phyloP scores from a whole-genome alignment of 2,329 filamentous ascomycete species.

The Fusarium tuaranense region DNA sequence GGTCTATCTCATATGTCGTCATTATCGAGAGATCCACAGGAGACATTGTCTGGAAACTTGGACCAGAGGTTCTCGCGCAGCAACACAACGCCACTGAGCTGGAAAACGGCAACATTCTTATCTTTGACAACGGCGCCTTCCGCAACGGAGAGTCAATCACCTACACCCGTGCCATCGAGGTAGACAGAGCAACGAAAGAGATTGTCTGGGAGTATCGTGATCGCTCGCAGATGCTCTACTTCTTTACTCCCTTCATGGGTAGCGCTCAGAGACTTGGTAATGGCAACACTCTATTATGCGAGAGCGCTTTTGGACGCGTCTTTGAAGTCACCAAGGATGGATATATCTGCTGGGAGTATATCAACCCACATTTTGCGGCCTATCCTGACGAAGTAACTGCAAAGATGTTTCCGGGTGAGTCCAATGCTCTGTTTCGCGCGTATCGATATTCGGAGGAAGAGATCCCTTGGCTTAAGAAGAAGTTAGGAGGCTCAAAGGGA shows the following conservation, averaged over 20 bases:
- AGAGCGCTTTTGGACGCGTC: conserved; percentile 43
- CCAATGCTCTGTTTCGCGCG: conserved; percentile 44
- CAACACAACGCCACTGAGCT: conserved; percentile 48
- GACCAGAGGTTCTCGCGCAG: conserved; percentile 40
- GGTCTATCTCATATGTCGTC: conserved; percentile 45
- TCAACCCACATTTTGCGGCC: conserved; percentile 44
- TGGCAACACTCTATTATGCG: conserved; percentile 45
- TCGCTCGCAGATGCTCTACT: conserved; percentile 44
- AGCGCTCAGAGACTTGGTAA: conserved; percentile 45
- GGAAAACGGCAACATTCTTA: conserved; percentile 47
- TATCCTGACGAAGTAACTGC: conserved; percentile 42
- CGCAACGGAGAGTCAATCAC: conserved; percentile 46
- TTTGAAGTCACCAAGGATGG: conserved; percentile 45
- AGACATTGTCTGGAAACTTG: conserved; percentile 45
- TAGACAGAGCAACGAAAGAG: conserved; percentile 36
- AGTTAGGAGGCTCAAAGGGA: not conserved
- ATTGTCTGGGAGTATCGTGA: conserved; percentile 48
- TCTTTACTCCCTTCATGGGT: conserved; percentile 48
- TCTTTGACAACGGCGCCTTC: conserved; percentile 48
- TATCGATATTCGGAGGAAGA: conserved; percentile 45
- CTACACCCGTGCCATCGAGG: conserved; percentile 43
- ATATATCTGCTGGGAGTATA: conserved; percentile 46
- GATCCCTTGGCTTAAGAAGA: conserved; percentile 42
- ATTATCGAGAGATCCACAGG: conserved; percentile 44
- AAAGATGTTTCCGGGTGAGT: conserved; percentile 45